Evolutionary conservation across 1,284 basidiomycete genomes (phyloP).

Genomic region (Neonothopanus nambi): DNA sequence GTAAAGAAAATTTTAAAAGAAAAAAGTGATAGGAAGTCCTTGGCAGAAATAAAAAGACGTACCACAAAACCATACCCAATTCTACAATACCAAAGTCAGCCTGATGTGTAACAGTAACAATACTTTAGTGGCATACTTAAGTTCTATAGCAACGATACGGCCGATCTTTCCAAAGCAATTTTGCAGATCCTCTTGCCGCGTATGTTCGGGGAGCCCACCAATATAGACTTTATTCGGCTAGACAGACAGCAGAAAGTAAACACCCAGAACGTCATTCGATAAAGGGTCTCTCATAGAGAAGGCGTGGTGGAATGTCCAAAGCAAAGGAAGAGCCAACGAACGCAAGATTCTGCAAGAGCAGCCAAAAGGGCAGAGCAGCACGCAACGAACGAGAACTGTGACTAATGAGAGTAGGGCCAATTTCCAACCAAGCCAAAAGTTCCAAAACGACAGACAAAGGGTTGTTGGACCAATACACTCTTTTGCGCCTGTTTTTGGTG

Average conservation of each 20-base stretch:
- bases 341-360: constrained; percentile 27
- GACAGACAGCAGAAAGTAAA: constrained; percentile 63
- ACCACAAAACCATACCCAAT: constrained; percentile 86
- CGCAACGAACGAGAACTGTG: constrained; percentile 25
- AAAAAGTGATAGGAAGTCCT: neutral
- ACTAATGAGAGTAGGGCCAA: neutral
- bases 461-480: too few species aligned
- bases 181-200: constrained; percentile 78
- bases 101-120: constrained; percentile 79
- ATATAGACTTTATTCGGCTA: constrained; percentile 90
- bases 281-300: constrained; percentile 33
- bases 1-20: constrained; percentile 7
- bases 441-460: too few species aligned
- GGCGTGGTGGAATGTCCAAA: constrained; percentile 38
- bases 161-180: constrained; percentile 85
- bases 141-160: constrained; percentile 71
- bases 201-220: constrained; percentile 82
- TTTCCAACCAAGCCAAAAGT: too few species aligned
- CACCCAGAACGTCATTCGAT: constrained; percentile 48
- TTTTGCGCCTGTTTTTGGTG: neutral
- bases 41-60: constrained; percentile 30
- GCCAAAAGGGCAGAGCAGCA: constrained; percentile 21
- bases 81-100: constrained; percentile 51
- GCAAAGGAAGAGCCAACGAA: constrained; percentile 19
- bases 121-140: constrained; percentile 66